Evolutionary conservation across 2,329 filamentous ascomycete species (phyloP), one percentile per base, ranked within the genome.

Genomic region (Ophiostoma sp.): DNA sequence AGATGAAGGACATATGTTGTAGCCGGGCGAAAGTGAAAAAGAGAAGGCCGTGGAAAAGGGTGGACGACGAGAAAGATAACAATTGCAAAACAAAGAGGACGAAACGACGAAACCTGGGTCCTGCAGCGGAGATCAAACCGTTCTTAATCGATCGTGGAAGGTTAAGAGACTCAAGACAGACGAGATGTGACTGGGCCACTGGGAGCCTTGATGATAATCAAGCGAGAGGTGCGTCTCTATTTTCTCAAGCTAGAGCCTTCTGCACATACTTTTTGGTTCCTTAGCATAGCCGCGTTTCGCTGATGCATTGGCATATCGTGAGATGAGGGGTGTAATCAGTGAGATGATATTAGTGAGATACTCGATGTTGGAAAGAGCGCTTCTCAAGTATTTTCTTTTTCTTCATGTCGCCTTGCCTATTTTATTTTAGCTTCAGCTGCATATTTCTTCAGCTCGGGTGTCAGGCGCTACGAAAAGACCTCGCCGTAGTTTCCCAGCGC

Each of bases 111-210:
- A 63, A 39, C 59, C 59, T 39, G 59, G 59, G 59, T 42, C 59
- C 59, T 64, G 59, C 59, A 64, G 33, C n/a, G 33, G 19, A 64
- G 33, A 64, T 64, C 33, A 64, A 25, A 64, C 59, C 42, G 36
- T 25, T 63, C 36, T n/a, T 11, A 42, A n/a, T n/a, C n/a, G n/a
- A n/a, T n/a, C n/a, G n/a, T n/a, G n/a, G n/a, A n/a, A n/a, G n/a
- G n/a, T n/a, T 15, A 7, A 9, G 17, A 52, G 31, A 31, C 57
- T n/a, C 57, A 36, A 33, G 31, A 19, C 11, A 57, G 59, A 64
- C 5, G 33, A 22, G 33, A 64, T 28, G 36, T 22, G 61, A 64
- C 22, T 64, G 61, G 61, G 25, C 61, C 3, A 42, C 1, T 28
- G 61, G 11, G 12, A 28, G 11, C 22, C 36, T 61, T 33, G 55